These are phyloP conservation scores for Colletotrichum tamarilloi DNA, from an alignment of 2,329 filamentous ascomycete genomes.

Conservation along the genomic window DNA sequence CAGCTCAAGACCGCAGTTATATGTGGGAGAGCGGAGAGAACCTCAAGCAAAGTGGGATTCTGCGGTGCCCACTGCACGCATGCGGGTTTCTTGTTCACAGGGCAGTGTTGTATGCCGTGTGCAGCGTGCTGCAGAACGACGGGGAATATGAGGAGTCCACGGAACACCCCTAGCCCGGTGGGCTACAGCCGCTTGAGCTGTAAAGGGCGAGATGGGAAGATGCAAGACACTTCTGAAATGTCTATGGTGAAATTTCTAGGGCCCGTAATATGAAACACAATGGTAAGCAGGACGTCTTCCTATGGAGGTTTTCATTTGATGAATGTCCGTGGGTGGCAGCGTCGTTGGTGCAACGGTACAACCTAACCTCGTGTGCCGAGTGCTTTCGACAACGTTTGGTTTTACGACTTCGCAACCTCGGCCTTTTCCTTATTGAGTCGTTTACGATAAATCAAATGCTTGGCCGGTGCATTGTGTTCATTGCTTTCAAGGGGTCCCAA, in stretches of 20 bases:
- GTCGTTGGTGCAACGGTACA: neutral
- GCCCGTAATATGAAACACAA: neutral
- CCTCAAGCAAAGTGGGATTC: neutral
- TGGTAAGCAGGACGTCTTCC: neutral
- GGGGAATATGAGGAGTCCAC: neutral
- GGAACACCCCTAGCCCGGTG: neutral
- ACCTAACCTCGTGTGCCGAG: neutral
- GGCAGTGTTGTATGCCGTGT: neutral
- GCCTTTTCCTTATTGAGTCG: conserved; percentile 20
- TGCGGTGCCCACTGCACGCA: neutral
- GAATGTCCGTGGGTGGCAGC: neutral
- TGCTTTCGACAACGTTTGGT: neutral
- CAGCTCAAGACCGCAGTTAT: neutral
- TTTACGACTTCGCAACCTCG: neutral
- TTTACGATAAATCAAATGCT: conserved; percentile 8
- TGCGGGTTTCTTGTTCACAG: neutral
- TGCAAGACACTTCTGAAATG: neutral
- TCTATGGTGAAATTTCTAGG: neutral
- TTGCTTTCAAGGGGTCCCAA: neutral
- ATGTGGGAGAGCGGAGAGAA: neutral
- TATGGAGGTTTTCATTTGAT: neutral
- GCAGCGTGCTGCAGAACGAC: conserved; percentile 2
- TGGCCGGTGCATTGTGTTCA: neutral
- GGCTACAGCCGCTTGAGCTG: neutral
- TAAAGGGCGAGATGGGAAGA: neutral